phyloP scores from a whole-genome alignment of 257 asterid genomes.

The Ligustrum vulgare region DNA sequence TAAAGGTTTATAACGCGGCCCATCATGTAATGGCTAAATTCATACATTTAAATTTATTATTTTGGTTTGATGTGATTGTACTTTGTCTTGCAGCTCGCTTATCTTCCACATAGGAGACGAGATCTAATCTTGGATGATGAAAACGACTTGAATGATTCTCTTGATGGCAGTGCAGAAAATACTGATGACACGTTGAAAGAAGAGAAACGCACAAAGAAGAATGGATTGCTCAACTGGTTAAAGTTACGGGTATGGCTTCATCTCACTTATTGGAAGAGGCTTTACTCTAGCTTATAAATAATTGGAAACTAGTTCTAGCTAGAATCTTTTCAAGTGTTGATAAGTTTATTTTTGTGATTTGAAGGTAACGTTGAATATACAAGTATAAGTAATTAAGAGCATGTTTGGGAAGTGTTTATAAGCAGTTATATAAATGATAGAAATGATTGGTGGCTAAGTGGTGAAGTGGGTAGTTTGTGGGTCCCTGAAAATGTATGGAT shows the following conservation, averaged over 20 bases:
- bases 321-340: background rate
- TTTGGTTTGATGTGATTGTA: conserved; percentile 30
- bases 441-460: no score
- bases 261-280: background rate
- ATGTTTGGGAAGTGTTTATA: no score
- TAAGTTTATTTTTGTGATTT: background rate
- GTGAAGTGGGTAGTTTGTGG: no score
- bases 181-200: conserved; percentile 66
- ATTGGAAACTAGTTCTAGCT: background rate
- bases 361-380: background rate
- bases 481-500: no score
- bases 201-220: conserved; percentile 80
- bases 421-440: no score
- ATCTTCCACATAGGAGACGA: conserved; percentile 98
- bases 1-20: conserved; percentile 1
- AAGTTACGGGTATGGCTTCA: conserved; percentile 65
- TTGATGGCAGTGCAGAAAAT: conserved; percentile 65
- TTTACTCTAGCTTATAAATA: background rate
- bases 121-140: conserved; percentile 88
- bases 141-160: conserved; percentile 61
- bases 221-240: conserved; percentile 91
- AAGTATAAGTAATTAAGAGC: background rate
- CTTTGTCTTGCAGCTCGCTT: conserved; percentile 74
- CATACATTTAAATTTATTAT: conserved; percentile 13
- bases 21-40: conserved; percentile 8